phyloP scores from a whole-genome alignment of 2,329 filamentous ascomycete species.

The Fusarium illudens region DNA sequence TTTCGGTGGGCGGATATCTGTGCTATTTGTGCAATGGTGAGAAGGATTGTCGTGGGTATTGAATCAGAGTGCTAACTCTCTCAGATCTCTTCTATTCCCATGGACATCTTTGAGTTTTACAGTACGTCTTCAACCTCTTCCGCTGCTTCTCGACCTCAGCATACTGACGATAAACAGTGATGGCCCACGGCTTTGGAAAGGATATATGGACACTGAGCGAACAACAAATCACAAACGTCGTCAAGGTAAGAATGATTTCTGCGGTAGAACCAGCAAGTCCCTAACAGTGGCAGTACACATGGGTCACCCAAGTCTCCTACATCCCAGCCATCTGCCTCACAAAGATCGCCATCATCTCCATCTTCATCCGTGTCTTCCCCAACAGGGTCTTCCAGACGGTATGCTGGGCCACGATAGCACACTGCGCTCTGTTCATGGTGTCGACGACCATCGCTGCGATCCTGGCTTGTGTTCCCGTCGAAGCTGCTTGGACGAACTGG shows the following conservation, averaged over 20 bases:
- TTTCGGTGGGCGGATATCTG: not conserved
- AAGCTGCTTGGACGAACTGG: not conserved
- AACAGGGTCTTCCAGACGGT: not conserved
- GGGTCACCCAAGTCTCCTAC: not conserved
- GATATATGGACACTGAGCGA: slow-evolving; percentile 1
- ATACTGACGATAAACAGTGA: not conserved
- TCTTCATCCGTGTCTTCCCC: not conserved
- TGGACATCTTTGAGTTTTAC: not conserved
- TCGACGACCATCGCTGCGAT: not conserved
- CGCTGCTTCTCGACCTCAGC: no score
- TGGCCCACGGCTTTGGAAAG: not conserved
- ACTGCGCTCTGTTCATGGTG: not conserved
- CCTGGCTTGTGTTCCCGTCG: not conserved
- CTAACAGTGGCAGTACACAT: not conserved
- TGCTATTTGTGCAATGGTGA: not conserved
- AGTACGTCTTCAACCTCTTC: not conserved
- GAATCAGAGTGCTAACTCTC: not conserved
- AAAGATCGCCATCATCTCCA: not conserved
- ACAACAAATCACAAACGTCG: not conserved
- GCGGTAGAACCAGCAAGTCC: not conserved
- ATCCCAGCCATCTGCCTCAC: slow-evolving; percentile 4
- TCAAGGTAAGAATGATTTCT: not conserved
- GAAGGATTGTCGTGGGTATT: not conserved
- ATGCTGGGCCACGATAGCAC: not conserved
- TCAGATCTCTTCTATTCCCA: not conserved